Evolutionary conservation across 1,284 basidiomycete genomes (phyloP).

Genomic region (Leucoagaricus sp.): DNA sequence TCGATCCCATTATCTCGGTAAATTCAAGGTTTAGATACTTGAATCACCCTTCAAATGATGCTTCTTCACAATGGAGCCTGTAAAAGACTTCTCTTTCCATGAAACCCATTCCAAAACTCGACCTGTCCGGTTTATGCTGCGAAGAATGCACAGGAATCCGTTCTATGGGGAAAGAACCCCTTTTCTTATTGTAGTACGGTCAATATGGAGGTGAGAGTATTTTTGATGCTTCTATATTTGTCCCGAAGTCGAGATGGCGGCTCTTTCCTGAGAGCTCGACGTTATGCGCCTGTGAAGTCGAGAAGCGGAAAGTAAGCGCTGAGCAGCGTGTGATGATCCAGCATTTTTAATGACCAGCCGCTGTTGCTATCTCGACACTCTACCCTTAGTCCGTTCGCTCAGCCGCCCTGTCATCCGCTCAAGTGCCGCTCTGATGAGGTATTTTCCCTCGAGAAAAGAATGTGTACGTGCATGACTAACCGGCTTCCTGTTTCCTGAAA

Average conservation of each 20-base stretch:
- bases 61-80: not conserved
- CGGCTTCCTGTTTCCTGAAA: no score
- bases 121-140: not conserved
- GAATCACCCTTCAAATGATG: not conserved
- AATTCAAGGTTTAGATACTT: not conserved
- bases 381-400: no score
- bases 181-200: not conserved
- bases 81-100: not conserved
- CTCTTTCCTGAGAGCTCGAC: not conserved
- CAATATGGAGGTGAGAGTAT: not conserved
- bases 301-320: not conserved
- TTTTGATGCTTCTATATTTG: not conserved
- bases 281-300: slow-evolving; percentile 8
- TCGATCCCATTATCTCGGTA: not conserved
- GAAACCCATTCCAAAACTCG: slow-evolving; percentile 2
- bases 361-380: no score
- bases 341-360: no score
- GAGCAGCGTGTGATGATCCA: not conserved
- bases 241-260: not conserved
- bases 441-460: no score
- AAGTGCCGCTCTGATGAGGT: no score
- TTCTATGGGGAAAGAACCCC: slow-evolving; percentile 1
- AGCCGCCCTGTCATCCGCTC: no score
- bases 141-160: not conserved
- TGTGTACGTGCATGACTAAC: no score